Evolutionary conservation across 495 filamentous ascomycete species (phyloP), one percentile per base, ranked within the genome.

Genomic region (Choiromyces venosus): DNA sequence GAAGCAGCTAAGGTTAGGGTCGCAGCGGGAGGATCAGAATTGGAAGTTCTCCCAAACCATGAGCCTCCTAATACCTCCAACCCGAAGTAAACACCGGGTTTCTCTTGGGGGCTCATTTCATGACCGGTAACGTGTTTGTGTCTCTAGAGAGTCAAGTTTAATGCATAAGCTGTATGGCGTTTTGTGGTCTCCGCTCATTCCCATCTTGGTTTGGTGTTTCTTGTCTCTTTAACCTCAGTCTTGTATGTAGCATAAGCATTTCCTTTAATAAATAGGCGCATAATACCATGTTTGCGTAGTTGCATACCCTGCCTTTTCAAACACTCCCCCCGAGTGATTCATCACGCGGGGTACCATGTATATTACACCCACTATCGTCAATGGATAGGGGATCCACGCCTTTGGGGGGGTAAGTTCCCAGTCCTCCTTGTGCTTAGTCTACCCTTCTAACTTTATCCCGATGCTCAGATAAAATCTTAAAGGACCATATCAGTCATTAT

Each of bases 1-100:
- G 90, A 96, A 75, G 84, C 83, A 8, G 93, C 91, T 21, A 83
- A 84, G 46, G 91, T 96, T 5, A 84, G 83, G 44, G 85, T 97
- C 46, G 90, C 87, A 68, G 84, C 85, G 35, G 86, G 85, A 56
- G 84, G 84, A 44, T 82, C 84, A 25, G 86, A 86, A 8, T 72
- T 92, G 73, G 84, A 85, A 12, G 82, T 88, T 52, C 67, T 73
- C 12, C 69, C 72, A 40, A 75, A 76, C 64, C 72, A 65, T 61
- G n/a, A 69, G 44, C 25, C 52, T 8, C 16, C 21, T 9, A 52
- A 25, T 33, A 61, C 12, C 52, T 33, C 52, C 52, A 61, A 33
- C 33, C 12, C 29, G 52, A 33, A 29, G 2, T 33, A 61, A 33
- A 61, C 25, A 33, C 1, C 7, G 42, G 19, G 9, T 21, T 46